phyloP scores from a whole-genome alignment of 192 early-diverging fungal species.

The Coemansia aciculifera region DNA sequence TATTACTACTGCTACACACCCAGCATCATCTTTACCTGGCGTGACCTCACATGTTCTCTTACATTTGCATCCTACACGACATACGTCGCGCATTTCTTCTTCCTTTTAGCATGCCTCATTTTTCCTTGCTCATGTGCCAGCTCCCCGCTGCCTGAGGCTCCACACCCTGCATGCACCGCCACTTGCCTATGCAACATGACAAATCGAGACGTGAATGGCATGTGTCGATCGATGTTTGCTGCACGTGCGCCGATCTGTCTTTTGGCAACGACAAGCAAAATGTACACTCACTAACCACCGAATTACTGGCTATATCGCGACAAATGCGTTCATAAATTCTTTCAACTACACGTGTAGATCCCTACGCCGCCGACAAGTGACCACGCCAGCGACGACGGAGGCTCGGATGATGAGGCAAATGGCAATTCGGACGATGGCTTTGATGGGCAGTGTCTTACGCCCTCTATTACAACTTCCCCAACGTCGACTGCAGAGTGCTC shows the following conservation, averaged over 20 bases:
- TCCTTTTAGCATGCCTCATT: background rate
- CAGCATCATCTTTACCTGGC: background rate
- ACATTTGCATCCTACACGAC: background rate
- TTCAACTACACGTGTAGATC: background rate
- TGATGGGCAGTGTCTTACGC: slow-evolving; percentile 31
- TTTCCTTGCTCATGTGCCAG: background rate
- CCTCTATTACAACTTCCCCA: slow-evolving; percentile 21
- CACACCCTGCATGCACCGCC: slow-evolving; percentile 1
- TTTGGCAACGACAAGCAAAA: background rate
- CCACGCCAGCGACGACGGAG: slow-evolving; percentile 18
- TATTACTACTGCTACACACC: background rate
- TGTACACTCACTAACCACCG: background rate
- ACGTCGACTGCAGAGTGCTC: slow-evolving; percentile 45
- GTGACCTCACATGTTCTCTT: slow-evolving; percentile 5
- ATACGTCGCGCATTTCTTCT: background rate
- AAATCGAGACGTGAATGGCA: background rate
- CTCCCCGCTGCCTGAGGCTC: background rate
- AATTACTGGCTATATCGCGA: background rate
- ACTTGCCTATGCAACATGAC: background rate
- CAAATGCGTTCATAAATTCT: background rate
- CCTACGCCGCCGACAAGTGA: background rate
- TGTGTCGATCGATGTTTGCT: background rate
- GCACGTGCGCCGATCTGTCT: background rate
- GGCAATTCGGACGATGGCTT: slow-evolving; percentile 40
- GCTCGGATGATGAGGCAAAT: slow-evolving; percentile 17